phyloP scores from a whole-genome alignment of 305 asterid genomes.

The Plantago lanceolata region DNA sequence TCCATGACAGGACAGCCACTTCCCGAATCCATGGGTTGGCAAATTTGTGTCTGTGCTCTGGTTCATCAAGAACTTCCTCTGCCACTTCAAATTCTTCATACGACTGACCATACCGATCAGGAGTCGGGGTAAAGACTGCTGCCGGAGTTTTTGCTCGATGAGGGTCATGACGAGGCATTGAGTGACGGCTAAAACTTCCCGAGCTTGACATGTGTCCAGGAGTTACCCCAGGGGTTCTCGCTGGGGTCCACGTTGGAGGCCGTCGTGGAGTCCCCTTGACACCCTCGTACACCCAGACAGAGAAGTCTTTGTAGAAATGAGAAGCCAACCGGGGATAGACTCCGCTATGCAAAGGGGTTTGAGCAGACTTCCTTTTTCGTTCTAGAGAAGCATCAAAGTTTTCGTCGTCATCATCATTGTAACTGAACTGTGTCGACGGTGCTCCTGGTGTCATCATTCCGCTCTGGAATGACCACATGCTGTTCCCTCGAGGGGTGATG shows the following conservation, averaged over 20 bases:
- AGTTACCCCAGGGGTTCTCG: slow-evolving; percentile 48
- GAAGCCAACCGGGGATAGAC: slow-evolving; percentile 63
- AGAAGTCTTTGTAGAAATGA: slow-evolving; percentile 77
- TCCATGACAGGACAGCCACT: slow-evolving; percentile 66
- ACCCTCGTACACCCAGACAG: slow-evolving; percentile 72
- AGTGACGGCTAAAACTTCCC: slow-evolving; percentile 37
- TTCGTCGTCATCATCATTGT: slow-evolving; percentile 29
- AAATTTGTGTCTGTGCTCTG: slow-evolving; percentile 51
- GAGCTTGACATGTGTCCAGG: slow-evolving; percentile 32
- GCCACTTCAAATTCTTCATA: slow-evolving; percentile 42
- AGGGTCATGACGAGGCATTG: slow-evolving; percentile 33
- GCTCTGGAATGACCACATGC: slow-evolving; percentile 46
- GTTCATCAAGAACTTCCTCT: slow-evolving; percentile 68
- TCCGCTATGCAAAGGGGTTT: slow-evolving; percentile 59
- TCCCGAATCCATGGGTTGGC: slow-evolving; percentile 85
- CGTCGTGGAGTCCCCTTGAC: slow-evolving; percentile 71
- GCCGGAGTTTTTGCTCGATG: slow-evolving; percentile 30
- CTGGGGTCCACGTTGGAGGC: slow-evolving; percentile 78
- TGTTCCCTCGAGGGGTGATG: slow-evolving; percentile 35
- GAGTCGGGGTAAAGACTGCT: slow-evolving; percentile 38
- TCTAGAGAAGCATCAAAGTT: slow-evolving; percentile 65
- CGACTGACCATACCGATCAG: slow-evolving; percentile 35
- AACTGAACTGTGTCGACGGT: slow-evolving; percentile 33
- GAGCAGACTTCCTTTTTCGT: slow-evolving; percentile 36
- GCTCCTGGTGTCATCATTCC: slow-evolving; percentile 39